Evolutionary conservation across 2,329 filamentous ascomycete species (phyloP).

Genomic region (Colletotrichum destructivum): DNA sequence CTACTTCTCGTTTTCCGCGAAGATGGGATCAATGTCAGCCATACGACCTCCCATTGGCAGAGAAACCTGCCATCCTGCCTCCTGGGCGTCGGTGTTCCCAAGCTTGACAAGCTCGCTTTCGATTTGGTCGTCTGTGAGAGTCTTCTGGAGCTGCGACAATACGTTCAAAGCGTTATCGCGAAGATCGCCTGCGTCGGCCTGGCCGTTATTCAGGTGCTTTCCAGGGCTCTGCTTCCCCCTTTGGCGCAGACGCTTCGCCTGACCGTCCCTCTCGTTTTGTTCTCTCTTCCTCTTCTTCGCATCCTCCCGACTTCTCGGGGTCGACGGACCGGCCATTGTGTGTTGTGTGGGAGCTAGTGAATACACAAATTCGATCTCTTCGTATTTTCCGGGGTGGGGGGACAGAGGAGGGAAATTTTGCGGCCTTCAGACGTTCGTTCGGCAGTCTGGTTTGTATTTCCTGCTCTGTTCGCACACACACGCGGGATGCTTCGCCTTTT

Average conservation of each 20-base stretch:
- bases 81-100: conserved; percentile 35
- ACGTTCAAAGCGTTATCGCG: conserved; percentile 42
- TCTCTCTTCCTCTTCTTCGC: conserved; percentile 66
- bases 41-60: conserved; percentile 77
- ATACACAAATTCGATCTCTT: not conserved
- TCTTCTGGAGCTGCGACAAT: conserved; percentile 36
- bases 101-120: conserved; percentile 34
- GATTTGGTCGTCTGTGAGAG: conserved; percentile 35
- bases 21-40: conserved; percentile 75
- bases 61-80: conserved; percentile 71
- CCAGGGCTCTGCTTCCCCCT: conserved; percentile 47
- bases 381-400: not conserved
- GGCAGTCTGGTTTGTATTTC: conserved; percentile 31
- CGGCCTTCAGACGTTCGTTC: conserved; percentile 27
- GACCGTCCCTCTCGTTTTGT: conserved; percentile 57
- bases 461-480: conserved; percentile 34
- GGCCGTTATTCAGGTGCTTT: conserved; percentile 29
- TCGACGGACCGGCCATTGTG: conserved; percentile 55
- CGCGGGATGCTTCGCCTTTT: conserved; percentile 22
- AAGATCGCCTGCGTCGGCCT: conserved; percentile 34
- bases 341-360: not conserved
- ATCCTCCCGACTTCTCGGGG: conserved; percentile 52
- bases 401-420: conserved; percentile 2
- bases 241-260: conserved; percentile 55
- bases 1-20: conserved; percentile 74